Percentiles rank a stretch among this genome's conserved stretches.
phyloP scores from a whole-genome alignment of 148 eudicot genomes.

The Cornus suecica region DNA sequence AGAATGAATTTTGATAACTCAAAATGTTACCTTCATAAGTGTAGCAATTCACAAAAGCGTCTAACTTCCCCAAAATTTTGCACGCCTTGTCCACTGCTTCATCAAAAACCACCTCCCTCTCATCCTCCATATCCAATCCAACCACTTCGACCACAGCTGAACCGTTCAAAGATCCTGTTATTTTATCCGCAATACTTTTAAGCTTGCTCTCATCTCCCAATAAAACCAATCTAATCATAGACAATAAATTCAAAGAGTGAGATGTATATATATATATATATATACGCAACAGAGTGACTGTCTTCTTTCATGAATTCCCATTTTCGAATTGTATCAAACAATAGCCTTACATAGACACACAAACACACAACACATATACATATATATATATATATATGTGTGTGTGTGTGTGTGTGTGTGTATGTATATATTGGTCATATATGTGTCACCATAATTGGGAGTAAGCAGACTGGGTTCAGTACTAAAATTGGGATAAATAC shows the following conservation, averaged over 20 bases:
- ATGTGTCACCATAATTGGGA: too few relatives aligned
- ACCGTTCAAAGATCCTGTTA: constrained; percentile 36
- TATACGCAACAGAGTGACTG: background rate
- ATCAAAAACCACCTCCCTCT: constrained; percentile 52
- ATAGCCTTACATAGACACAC: too few relatives aligned
- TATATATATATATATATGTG: too few relatives aligned
- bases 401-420: too few relatives aligned
- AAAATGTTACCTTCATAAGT: constrained; percentile 70
- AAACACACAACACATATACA: too few relatives aligned
- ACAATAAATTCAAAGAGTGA: background rate
- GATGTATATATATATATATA: background rate
- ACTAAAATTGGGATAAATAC: too few relatives aligned
- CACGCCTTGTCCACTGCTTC: constrained; percentile 69
- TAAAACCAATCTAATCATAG: constrained; percentile 58
- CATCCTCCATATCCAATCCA: constrained; percentile 77
- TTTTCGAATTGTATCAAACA: too few relatives aligned
- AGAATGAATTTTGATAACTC: background rate
- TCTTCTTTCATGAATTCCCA: too few relatives aligned
- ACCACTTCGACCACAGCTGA: constrained; percentile 45
- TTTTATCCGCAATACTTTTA: constrained; percentile 43
- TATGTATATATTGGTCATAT: too few relatives aligned
- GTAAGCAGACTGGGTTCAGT: too few relatives aligned
- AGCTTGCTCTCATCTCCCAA: constrained; percentile 65
- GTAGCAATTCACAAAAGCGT: constrained; percentile 71
- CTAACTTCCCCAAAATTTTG: constrained; percentile 54